Percentiles rank a stretch among this genome's conserved stretches.
Conservation (phyloP, 768 basidiomycete species). For the Hypholoma fasciculare region DNA sequence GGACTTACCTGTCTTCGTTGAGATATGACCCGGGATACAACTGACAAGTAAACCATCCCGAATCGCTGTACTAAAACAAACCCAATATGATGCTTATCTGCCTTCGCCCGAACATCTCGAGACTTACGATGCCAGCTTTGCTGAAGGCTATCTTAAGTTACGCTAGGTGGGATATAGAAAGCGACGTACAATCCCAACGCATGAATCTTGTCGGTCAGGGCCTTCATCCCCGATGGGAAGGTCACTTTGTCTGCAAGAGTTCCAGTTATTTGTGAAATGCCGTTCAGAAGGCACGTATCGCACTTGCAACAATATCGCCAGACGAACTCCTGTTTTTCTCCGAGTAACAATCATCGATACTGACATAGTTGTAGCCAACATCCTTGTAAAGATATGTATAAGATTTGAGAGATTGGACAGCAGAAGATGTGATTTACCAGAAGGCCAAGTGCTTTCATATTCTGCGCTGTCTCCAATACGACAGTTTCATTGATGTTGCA, state of each 20-base stretch:
- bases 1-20: conserved; percentile 53
- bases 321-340: conserved; percentile 49
- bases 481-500: conserved; percentile 59
- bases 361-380: conserved; percentile 58
- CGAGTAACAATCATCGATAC: conserved; percentile 67
- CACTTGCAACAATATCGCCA: conserved; percentile 63
- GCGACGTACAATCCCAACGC: conserved; percentile 52
- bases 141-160: conserved; percentile 24
- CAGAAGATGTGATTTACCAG: conserved; percentile 27
- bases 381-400: conserved; percentile 32
- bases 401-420: too few relatives aligned
- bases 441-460: conserved; percentile 54
- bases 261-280: not conserved
- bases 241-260: conserved; percentile 39
- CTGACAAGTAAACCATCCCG: conserved; percentile 70
- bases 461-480: conserved; percentile 46
- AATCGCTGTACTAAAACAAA: conserved; percentile 56
- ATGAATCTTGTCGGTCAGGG: conserved; percentile 56
- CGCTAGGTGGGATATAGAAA: not conserved
- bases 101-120: not conserved
- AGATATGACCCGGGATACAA: conserved; percentile 65
- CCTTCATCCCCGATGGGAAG: conserved; percentile 61
- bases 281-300: not conserved
- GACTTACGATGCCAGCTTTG: conserved; percentile 60
- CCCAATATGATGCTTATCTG: not conserved